Evolutionary conservation across 495 filamentous ascomycete species (phyloP).

Genomic region (Cryomyces antarcticus): DNA sequence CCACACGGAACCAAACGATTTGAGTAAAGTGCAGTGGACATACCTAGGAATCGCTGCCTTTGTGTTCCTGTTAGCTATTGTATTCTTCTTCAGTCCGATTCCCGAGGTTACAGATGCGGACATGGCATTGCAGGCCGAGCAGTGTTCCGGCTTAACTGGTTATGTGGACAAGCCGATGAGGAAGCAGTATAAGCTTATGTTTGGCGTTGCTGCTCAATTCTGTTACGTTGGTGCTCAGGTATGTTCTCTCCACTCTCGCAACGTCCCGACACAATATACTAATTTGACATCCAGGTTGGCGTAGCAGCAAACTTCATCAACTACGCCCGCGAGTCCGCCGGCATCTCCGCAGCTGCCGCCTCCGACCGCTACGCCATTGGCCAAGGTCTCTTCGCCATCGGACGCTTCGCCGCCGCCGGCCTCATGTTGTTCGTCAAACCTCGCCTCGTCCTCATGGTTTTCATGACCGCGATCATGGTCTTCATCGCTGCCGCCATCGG

Average conservation of each 20-base stretch:
- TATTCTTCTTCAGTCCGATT: slow-evolving; percentile 41
- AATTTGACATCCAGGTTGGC: slow-evolving; percentile 19
- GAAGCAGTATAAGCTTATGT: slow-evolving; percentile 47
- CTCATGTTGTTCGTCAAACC: slow-evolving; percentile 24
- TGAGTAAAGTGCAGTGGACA: slow-evolving; percentile 50
- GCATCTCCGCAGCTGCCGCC: not conserved
- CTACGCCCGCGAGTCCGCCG: slow-evolving; percentile 8
- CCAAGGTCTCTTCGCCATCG: slow-evolving; percentile 44
- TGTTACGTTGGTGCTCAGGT: slow-evolving; percentile 47
- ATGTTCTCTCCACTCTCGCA: too few species aligned
- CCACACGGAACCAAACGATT: slow-evolving; percentile 24
- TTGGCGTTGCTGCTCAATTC: slow-evolving; percentile 45
- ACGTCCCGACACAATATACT: too few species aligned
- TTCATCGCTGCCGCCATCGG: slow-evolving; percentile 37
- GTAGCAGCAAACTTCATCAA: slow-evolving; percentile 36
- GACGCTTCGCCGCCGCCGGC: slow-evolving; percentile 36
- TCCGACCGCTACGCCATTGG: slow-evolving; percentile 40
- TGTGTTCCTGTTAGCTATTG: slow-evolving; percentile 38
- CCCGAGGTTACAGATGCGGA: slow-evolving; percentile 60
- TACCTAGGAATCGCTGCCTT: slow-evolving; percentile 55
- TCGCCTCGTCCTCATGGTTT: slow-evolving; percentile 15
- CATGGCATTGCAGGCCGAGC: slow-evolving; percentile 35
- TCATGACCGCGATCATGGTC: slow-evolving; percentile 21
- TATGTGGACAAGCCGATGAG: slow-evolving; percentile 30
- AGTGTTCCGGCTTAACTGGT: slow-evolving; percentile 16